Evolutionary conservation across 2,329 filamentous ascomycete species (phyloP).

Genomic region (Pseudonectria buxi): DNA sequence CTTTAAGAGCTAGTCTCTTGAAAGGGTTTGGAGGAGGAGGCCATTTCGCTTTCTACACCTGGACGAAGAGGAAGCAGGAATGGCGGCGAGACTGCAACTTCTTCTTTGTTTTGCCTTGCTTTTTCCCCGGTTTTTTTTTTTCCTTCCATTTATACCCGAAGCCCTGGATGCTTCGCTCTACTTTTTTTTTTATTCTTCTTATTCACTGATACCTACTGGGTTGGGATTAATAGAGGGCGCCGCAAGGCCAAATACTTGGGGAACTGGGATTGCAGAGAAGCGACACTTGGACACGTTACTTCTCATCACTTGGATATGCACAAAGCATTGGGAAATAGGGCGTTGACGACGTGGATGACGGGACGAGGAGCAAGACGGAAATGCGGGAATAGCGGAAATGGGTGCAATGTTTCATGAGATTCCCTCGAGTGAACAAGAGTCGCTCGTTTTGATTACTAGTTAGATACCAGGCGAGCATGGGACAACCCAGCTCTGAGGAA

Average conservation of each 20-base stretch:
- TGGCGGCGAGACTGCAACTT: conserved; percentile 3
- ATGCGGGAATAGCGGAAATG: no score
- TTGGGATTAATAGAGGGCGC: conserved; percentile 32
- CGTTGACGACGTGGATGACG: conserved; percentile 8
- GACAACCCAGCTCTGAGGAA: neutral
- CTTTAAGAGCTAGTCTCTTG: conserved; percentile 33
- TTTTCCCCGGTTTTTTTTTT: conserved; percentile 17
- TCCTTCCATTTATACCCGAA: conserved; percentile 4
- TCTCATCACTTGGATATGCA: conserved; percentile 19
- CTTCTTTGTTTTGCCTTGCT: conserved; percentile 19
- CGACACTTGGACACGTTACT: conserved; percentile 26
- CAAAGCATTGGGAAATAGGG: neutral
- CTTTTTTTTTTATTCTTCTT: conserved; percentile 18
- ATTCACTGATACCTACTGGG: conserved; percentile 28
- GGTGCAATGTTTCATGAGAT: conserved; percentile 11
- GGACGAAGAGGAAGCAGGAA: conserved; percentile 23
- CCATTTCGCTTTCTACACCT: no score
- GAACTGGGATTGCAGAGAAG: conserved; percentile 17
- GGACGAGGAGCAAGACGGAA: conserved; percentile 16
- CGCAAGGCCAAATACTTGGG: conserved; percentile 31
- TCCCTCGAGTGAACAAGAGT: neutral
- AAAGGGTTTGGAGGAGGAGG: no score
- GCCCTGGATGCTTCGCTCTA: conserved; percentile 14
- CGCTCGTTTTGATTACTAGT: neutral
- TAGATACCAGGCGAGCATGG: neutral